These are phyloP conservation scores for Chimonanthus praecox DNA, from an alignment of 164 flowering plant species.

Conservation along the genomic window DNA sequence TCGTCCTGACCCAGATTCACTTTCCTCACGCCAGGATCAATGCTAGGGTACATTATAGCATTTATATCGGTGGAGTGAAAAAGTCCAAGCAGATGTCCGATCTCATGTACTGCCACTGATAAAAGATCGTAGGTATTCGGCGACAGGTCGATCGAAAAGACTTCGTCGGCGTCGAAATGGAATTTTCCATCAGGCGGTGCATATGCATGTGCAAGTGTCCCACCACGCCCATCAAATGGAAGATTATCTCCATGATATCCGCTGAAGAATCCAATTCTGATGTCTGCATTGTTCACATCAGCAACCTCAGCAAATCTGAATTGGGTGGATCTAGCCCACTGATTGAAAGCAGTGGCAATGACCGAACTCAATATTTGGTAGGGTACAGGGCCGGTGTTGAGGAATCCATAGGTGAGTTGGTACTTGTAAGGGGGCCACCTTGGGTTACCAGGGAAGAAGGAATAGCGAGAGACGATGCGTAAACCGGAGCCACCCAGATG, in stretches of 20 bases:
- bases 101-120: slow-evolving; percentile 85
- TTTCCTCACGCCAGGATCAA: slow-evolving; percentile 24
- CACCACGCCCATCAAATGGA: neutral
- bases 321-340: slow-evolving; percentile 51
- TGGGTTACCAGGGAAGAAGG: slow-evolving; percentile 53
- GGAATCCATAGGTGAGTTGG: slow-evolving; percentile 51
- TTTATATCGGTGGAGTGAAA: slow-evolving; percentile 58
- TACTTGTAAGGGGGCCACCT: slow-evolving; percentile 40
- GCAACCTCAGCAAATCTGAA: slow-evolving; percentile 14
- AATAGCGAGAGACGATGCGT: slow-evolving; percentile 48
- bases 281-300: neutral
- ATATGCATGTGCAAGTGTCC: neutral
- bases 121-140: slow-evolving; percentile 48
- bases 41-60: slow-evolving; percentile 71
- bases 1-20: too few relatives aligned
- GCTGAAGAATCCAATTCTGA: slow-evolving; percentile 40
- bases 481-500: slow-evolving; percentile 5
- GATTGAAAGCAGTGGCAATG: slow-evolving; percentile 44
- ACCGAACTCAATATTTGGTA: slow-evolving; percentile 27
- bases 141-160: slow-evolving; percentile 42
- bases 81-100: slow-evolving; percentile 75
- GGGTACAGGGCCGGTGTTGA: slow-evolving; percentile 25
- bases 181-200: neutral
- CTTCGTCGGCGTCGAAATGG: slow-evolving; percentile 48
- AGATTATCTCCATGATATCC: neutral